Conservation (phyloP, 2,329 filamentous ascomycete species). For the Coleophoma eucalyptorum region DNA sequence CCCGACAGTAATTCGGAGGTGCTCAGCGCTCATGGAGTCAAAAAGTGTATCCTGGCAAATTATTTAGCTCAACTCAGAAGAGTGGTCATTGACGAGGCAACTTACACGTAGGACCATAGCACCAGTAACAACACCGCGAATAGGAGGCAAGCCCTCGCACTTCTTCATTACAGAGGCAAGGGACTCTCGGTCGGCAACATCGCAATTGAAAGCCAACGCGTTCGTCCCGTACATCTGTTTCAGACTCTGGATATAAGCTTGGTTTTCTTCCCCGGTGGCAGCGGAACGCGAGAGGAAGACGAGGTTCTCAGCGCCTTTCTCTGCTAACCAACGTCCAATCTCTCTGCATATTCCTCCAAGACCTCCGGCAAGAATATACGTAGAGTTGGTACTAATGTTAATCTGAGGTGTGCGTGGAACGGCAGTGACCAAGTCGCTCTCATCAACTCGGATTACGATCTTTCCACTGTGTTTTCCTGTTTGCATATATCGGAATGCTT, state of each 20-base stretch:
- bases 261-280: conserved; percentile 28
- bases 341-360: conserved; percentile 36
- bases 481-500: conserved; percentile 28
- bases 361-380: conserved; percentile 36
- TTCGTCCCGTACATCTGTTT: conserved; percentile 7
- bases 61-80: no score
- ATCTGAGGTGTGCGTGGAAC: neutral
- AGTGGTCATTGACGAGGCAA: neutral
- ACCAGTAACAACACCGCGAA: neutral
- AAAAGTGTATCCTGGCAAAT: no score
- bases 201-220: conserved; percentile 2
- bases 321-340: conserved; percentile 32
- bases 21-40: no score
- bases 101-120: neutral
- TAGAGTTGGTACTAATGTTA: conserved; percentile 14
- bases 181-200: neutral
- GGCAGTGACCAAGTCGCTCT: neutral
- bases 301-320: conserved; percentile 31
- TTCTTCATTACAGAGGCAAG: neutral
- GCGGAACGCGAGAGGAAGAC: conserved; percentile 30
- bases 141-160: neutral
- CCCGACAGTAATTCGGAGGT: conserved; percentile 22
- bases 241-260: conserved; percentile 11
- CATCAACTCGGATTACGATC: conserved; percentile 23
- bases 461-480: conserved; percentile 37